Evolutionary conservation across 257 asterid species (phyloP), one percentile per base, ranked within the genome.

Genomic region (Salvia miltiorrhiza): DNA sequence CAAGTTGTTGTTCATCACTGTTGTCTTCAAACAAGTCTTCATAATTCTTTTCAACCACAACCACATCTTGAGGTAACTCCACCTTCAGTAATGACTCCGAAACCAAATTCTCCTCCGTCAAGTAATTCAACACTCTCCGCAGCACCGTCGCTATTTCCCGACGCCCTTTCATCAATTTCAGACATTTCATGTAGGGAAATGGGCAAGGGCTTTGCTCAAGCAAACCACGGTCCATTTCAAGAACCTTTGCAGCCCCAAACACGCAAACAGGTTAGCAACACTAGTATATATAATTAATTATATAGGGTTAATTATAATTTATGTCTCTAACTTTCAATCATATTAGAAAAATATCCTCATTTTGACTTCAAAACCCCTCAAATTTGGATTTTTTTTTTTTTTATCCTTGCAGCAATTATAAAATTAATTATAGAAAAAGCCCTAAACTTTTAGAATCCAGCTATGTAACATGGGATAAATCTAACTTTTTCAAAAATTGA

Each of bases 151-250:
- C 1, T 55, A 55, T 69, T 32, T 39, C 33, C 21, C 40, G 9
- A 19, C 28, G 47, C 23, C 56, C 43, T 52, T 33, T 52, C 4
- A 6, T 61, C 44, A 77, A 1, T 35, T 60, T 67, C 53, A 77
- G 48, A 33, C 52, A 5, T 54, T 68, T 56, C 19, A 67, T 35
- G 5, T 53, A 0, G 2, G 70, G 69, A 68, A 77, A 77, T 33
- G 76, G 78, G 9, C 60, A 53, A 1, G 60, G 64, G 20, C 49
- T 73, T 63, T 39, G 73, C 72, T 67, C 72, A 0, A 72, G 54
- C 5, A 73, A 39, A 35, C 19, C 43, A 26, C 60, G 57, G 62
- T 73, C 78, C 76, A 37, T 13, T 61, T 63, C 78, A 45, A 72
- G 81, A 72, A 77, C 73, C 77, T 59, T 14, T n/a, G n/a, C 13